These are phyloP conservation scores for Neurospora tetraspora DNA, from an alignment of 495 filamentous ascomycete genomes.

Conservation along the genomic window DNA sequence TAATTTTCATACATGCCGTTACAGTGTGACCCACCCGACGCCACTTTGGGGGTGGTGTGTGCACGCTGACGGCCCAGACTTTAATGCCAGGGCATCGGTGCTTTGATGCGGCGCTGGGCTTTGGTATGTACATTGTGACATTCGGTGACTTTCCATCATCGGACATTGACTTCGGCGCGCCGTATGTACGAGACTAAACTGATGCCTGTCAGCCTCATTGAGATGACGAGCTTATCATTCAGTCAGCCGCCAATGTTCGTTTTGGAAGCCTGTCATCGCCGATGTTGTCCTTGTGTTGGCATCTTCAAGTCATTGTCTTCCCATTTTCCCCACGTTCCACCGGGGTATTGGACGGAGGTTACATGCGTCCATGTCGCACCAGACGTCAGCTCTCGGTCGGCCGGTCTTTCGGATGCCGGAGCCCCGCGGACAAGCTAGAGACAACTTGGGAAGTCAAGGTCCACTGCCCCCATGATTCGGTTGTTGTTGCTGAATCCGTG, in stretches of 20 bases:
- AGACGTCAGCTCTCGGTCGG: neutral
- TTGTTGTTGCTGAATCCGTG: neutral
- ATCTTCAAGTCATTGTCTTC: neutral
- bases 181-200: neutral
- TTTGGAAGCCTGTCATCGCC: neutral
- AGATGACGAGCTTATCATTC: too few species aligned
- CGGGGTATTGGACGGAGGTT: neutral
- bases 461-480: neutral
- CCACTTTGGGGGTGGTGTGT: neutral
- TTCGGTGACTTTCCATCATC: neutral
- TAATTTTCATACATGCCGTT: neutral
- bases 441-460: neutral
- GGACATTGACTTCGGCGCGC: neutral
- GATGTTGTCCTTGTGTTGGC: neutral
- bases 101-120: neutral
- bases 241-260: neutral
- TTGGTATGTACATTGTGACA: neutral
- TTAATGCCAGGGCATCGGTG: neutral
- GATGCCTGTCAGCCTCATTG: too few species aligned
- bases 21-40: neutral
- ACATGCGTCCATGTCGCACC: neutral
- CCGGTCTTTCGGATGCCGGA: neutral
- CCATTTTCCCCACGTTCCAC: neutral
- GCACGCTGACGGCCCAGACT: neutral
- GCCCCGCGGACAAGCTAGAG: neutral